A percentile compares a stretch with the other conserved stretches of the same genome.
phyloP scores from a whole-genome alignment of 495 filamentous ascomycete species.

The Cladorrhinum samala region DNA sequence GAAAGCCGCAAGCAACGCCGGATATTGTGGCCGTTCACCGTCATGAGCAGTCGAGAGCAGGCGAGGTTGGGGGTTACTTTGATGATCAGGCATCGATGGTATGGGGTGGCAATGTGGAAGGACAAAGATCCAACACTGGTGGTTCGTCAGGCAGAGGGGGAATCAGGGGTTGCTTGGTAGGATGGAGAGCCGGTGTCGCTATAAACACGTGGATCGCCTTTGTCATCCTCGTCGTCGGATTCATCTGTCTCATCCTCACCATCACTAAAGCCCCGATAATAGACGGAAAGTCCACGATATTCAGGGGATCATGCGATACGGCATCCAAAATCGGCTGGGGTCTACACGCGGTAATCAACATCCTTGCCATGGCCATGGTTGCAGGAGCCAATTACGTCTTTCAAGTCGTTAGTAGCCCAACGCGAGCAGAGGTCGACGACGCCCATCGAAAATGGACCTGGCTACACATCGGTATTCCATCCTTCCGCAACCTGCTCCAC shows the following conservation, averaged over 20 bases:
- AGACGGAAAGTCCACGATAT: constrained; percentile 29
- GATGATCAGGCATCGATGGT: constrained; percentile 6
- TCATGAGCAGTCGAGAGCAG: constrained; percentile 27
- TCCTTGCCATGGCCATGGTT: constrained; percentile 31
- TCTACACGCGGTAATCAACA: constrained; percentile 32
- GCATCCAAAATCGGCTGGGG: constrained; percentile 30
- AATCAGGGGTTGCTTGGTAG: constrained; percentile 17
- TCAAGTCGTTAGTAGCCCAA: constrained; percentile 48
- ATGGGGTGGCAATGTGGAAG: constrained; percentile 14
- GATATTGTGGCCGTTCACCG: constrained; percentile 7
- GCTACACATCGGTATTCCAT: constrained; percentile 51
- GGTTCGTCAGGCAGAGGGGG: constrained; percentile 3
- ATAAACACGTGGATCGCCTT: constrained; percentile 31
- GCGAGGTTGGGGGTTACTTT: constrained; percentile 29
- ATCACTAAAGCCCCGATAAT: constrained; percentile 26
- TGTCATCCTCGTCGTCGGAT: constrained; percentile 32
- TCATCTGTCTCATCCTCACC: constrained; percentile 34
- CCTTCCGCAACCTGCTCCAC: constrained; percentile 39
- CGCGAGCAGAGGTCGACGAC: constrained; percentile 42
- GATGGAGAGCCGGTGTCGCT: constrained; percentile 38
- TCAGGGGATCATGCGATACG: constrained; percentile 27
- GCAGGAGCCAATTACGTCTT: constrained; percentile 43
- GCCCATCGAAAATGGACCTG: constrained; percentile 42
- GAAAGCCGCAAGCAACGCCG: background rate
- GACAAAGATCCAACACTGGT: background rate